Evolutionary conservation across 805 yeast genomes (phyloP), one percentile per base, ranked within the genome.

Genomic region (Candida vartiovaarae): DNA sequence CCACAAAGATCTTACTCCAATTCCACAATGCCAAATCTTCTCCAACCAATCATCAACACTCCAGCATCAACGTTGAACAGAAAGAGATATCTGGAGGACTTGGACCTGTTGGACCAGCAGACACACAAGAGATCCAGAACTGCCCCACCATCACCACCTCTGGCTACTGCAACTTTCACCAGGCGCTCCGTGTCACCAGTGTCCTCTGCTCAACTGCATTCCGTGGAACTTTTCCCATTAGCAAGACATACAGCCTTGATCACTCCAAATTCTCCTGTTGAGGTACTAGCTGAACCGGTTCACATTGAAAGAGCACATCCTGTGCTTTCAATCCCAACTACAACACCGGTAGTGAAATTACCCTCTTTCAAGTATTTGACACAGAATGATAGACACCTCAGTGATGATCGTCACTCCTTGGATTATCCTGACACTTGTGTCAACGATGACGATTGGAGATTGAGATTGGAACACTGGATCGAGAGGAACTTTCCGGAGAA

Each of bases 101-200:
- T 51, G 10, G 54, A 51, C 20, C 28, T 39, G 5, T 35, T 47
- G 8, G 50, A 45, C 8, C 44, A 44, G 20, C 47, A 40, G 6
- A 15, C 39, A 4, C 27, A 27, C 29, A 71, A 71, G 52, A 58
- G 72, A 40, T 62, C 72, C n/a, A 61, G 67, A 53, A 70, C 75
- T 8, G 74, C 75, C 4, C 75, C 75, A 31, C 71, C 75, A 9
- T 67, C 71, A 15, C 67, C 68, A 8, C 70, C 67, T n/a, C 54
- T 55, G 26, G 46, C 40, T 30, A 4, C 46, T 8, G 28, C 39
- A 11, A 6, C 39, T 3, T 32, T 39, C 9, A 41, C 34, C 37
- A 50, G 53, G 46, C 51, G 54, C 48, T 54, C 61, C 3, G 43
- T 51, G n/a, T 54, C 59, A 5, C 56, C 58, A 38, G 42, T 50